Conservation (phyloP, 1,284 basidiomycete species). For the Sphaerobolus stellatus region DNA sequence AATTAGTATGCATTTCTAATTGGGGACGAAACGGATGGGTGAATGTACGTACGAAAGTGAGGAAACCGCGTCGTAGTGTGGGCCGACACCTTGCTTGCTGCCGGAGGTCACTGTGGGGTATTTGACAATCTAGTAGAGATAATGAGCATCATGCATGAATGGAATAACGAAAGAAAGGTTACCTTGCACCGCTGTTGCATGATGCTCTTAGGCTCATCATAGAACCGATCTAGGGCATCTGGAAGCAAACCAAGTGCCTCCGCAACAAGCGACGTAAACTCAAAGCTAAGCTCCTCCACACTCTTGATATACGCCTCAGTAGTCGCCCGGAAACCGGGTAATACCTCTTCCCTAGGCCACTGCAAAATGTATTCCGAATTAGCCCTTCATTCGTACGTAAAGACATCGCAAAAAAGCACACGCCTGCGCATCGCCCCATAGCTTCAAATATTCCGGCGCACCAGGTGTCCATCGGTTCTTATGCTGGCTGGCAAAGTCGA, state of each 20-base stretch:
- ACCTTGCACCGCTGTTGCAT: constrained; percentile 65
- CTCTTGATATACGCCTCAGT: constrained; percentile 53
- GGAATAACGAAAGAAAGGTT: not conserved
- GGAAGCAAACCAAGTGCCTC: constrained; percentile 60
- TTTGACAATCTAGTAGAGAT: constrained; percentile 48
- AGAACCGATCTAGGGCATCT: constrained; percentile 55
- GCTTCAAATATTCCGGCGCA: constrained; percentile 56
- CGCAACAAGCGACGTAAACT: constrained; percentile 53
- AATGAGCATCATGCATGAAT: no score
- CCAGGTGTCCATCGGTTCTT: constrained; percentile 50
- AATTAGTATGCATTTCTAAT: not conserved
- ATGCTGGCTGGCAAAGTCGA: constrained; percentile 63
- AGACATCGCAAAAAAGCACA: not conserved
- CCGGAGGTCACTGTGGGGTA: constrained; percentile 50
- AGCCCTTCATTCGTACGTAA: not conserved
- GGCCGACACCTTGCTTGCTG: constrained; percentile 68
- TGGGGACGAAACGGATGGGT: not conserved
- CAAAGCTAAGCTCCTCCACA: constrained; percentile 54
- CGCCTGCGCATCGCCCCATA: constrained; percentile 68
- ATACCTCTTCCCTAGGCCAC: constrained; percentile 63
- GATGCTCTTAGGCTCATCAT: constrained; percentile 43
- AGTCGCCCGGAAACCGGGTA: constrained; percentile 59
- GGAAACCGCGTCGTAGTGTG: constrained; percentile 72
- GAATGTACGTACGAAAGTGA: constrained; percentile 58
- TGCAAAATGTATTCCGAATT: constrained; percentile 25